Conservation (phyloP, 495 filamentous ascomycete genomes). For the Penicillium coffeae region DNA sequence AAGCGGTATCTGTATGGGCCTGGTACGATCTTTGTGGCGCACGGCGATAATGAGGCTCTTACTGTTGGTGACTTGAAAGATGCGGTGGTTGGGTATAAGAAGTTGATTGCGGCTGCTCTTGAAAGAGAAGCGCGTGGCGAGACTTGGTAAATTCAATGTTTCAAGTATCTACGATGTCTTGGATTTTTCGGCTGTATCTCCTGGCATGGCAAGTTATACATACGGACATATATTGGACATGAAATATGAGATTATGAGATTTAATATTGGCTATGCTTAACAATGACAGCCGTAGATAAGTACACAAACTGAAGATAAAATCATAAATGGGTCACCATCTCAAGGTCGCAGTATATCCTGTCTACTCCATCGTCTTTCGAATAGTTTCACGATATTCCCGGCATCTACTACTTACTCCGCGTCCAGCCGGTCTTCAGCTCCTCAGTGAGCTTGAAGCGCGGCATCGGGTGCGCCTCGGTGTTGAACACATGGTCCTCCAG, state of each 20-base stretch:
- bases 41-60: slow-evolving; percentile 79
- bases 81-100: slow-evolving; percentile 69
- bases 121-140: neutral
- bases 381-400: neutral
- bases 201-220: no score
- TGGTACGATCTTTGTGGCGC: slow-evolving; percentile 83
- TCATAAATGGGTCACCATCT: neutral
- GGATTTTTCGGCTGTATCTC: no score
- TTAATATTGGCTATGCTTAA: neutral
- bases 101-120: slow-evolving; percentile 60
- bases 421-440: slow-evolving; percentile 86
- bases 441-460: slow-evolving; percentile 73
- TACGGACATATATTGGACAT: neutral
- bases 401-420: no score
- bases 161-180: no score
- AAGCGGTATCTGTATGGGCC: slow-evolving; percentile 87
- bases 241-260: neutral
- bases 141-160: no score
- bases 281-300: neutral
- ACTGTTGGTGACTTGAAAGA: slow-evolving; percentile 62
- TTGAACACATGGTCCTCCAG: slow-evolving; percentile 87
- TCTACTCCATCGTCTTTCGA: no score
- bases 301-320: neutral
- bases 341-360: no score
- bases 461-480: slow-evolving; percentile 91